Evolutionary conservation across 208 protist genomes (phyloP).

Genomic region (Leishmania braziliensis): DNA sequence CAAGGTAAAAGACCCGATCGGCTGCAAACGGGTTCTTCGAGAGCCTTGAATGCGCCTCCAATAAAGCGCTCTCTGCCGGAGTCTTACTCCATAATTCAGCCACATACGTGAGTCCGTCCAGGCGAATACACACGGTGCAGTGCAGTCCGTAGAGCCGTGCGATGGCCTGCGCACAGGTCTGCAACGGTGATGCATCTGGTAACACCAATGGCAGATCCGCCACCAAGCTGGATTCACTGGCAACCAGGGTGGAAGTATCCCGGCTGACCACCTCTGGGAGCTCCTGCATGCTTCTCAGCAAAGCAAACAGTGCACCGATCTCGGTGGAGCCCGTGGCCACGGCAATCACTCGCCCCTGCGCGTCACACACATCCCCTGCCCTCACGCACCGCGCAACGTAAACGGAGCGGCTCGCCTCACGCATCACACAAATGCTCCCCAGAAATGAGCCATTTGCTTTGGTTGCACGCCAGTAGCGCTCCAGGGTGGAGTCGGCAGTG

Average conservation of each 20-base stretch:
- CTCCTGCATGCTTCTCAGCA: background rate
- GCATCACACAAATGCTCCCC: constrained; percentile 8
- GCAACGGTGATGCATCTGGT: constrained; percentile 21
- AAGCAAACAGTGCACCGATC: constrained; percentile 16
- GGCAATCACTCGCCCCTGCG: constrained; percentile 4
- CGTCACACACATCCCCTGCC: background rate
- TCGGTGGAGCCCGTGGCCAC: constrained; percentile 17
- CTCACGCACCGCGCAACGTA: constrained; percentile 17
- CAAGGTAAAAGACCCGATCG: constrained; percentile 23
- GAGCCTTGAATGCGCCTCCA: background rate
- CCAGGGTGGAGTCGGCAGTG: constrained; percentile 9
- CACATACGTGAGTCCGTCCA: constrained; percentile 6
- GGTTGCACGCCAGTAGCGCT: constrained; percentile 11
- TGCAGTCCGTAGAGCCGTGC: constrained; percentile 32
- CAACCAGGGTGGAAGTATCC: background rate
- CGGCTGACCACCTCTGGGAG: background rate
- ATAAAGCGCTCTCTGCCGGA: constrained; percentile 15
- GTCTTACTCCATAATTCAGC: constrained; percentile 31
- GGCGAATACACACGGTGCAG: constrained; percentile 13
- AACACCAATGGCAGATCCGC: constrained; percentile 3
- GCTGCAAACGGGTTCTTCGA: constrained; percentile 10
- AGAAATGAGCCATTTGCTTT: background rate
- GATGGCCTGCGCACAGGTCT: constrained; percentile 22
- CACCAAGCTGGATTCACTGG: background rate
- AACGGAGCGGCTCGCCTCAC: constrained; percentile 2